Evolutionary conservation across 805 yeast species (phyloP), one percentile per base, ranked within the genome.

Genomic region (Candida broadrunensis): DNA sequence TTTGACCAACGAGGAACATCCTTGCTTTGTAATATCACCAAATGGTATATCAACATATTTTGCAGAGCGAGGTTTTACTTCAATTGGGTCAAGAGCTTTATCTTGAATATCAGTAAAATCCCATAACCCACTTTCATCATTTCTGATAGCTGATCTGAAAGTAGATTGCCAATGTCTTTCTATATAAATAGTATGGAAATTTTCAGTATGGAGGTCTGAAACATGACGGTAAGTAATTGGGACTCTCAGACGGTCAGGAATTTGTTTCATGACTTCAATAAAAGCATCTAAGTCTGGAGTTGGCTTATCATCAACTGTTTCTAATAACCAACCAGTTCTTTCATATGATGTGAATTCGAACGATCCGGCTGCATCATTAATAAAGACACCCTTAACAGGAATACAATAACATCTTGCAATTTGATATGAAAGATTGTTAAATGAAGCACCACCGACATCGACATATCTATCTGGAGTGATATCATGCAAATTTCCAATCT

Each of bases 141-240:
- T 77, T 56, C 89, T 65, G 1, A 69, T 67, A 2, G 93, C 93
- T 36, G 83, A 51, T 49, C 83, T 75, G 60, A 88, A 84, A 34
- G 81, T 73, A 6, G 82, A 73, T 42, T 76, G 71, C 96, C 96
- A 89, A 63, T 88, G 96, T 48, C 96, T 80, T 54, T 88, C 96
- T 37, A 89, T 75, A 51, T 76, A 79, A 9, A 85, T 72, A 2
- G 84, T 77, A n/a, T 80, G 72, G 26, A 84, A 76, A 35, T 75
- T 69, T 27, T 85, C 85, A 2, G 88, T 77, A 60, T 89, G 96
- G 46, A 85, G 71, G 55, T 88, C 96, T 2, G 88, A 75, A 35
- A 88, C 73, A 60, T 88, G 93, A 47, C 90, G 81, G 62, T 78
- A 86, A 42, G 80, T 68, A 17, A 85, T 75, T 2, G 88, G 68